Evolutionary conservation across 108 stramenopile species (phyloP), one percentile per base, ranked within the genome.

Genomic region (Nitzschia inconspicua): DNA sequence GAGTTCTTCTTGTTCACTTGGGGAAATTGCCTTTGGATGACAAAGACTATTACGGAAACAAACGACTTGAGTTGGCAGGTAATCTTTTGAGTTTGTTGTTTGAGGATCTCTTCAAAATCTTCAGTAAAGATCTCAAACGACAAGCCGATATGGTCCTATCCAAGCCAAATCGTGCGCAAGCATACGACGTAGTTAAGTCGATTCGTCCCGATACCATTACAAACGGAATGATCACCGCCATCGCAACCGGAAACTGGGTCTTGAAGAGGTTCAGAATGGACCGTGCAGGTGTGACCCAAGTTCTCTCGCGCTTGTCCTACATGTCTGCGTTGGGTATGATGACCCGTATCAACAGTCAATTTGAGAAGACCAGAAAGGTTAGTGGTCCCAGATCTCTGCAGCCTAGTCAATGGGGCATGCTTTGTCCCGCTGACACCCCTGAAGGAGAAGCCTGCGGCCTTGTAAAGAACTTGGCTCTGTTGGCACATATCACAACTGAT

Each of bases 1-100:
- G 97, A 7, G 89, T 99, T 22, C 72, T 99, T 19, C 75, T 94
- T 64, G 93, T 93, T 22, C 77, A 87, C 51, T 55, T 92, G 53
- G 96, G 96, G 29, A 92, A 91, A 49, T 65, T 75, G 59, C 59
- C 82, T 10, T 68, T 98, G 48, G 98, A 99, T 67, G 98, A 96
- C 60, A 94, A 96, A 64, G 98, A 98, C 79, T 97, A 98, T 69
- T 98, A 98, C 60, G 98, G 96, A 13, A 99, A 99, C 72, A 99
- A 98, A 68, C 75, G 98, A 11, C 72, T 99, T 50, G 98, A 99
- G 77, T 76, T 98, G 43, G 98, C 98, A 0, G 98, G 98, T 3
- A 97, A 91, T 72, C 78, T 97, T 30, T 72, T 99, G 7, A 89
- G 93, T 3, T 76, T 98, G 6, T 78, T 99, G 25, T 99, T 99